These are phyloP conservation scores for Lumnitzera racemosa DNA, from an alignment of 345 rosid genomes.

Conservation along the genomic window DNA sequence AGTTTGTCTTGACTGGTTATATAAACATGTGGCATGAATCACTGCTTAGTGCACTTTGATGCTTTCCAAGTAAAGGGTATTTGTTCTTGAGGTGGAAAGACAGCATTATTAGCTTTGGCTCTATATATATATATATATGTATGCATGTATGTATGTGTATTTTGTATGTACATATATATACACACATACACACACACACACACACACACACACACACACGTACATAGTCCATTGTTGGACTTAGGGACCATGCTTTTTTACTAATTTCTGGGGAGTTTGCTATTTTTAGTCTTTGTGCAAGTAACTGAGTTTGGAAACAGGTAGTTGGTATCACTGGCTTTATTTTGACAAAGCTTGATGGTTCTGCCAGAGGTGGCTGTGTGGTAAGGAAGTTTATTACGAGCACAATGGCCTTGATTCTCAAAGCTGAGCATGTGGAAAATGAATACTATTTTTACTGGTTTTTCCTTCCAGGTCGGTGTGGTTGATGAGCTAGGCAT, in stretches of 20 bases:
- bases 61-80: too few relatives aligned
- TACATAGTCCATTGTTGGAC: too few relatives aligned
- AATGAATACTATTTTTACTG: neutral
- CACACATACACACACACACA: too few relatives aligned
- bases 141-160: too few relatives aligned
- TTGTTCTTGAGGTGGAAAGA: too few relatives aligned
- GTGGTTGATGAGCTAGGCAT: conserved; percentile 93
- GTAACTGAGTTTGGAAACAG: conserved; percentile 23
- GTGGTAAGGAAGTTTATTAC: conserved; percentile 42
- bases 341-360: conserved; percentile 89
- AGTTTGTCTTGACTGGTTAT: too few relatives aligned
- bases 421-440: neutral
- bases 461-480: conserved; percentile 50
- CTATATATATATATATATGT: too few relatives aligned
- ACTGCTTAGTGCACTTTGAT: too few relatives aligned
- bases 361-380: conserved; percentile 96
- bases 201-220: too few relatives aligned
- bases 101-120: too few relatives aligned
- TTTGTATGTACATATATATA: too few relatives aligned
- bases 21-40: too few relatives aligned
- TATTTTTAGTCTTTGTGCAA: neutral
- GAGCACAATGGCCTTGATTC: neutral
- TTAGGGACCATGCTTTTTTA: neutral
- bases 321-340: conserved; percentile 90
- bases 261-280: neutral